Evolutionary conservation across 2,329 filamentous ascomycete genomes (phyloP), one percentile per base, ranked within the genome.

Genomic region (Lachnellula occidentalis): DNA sequence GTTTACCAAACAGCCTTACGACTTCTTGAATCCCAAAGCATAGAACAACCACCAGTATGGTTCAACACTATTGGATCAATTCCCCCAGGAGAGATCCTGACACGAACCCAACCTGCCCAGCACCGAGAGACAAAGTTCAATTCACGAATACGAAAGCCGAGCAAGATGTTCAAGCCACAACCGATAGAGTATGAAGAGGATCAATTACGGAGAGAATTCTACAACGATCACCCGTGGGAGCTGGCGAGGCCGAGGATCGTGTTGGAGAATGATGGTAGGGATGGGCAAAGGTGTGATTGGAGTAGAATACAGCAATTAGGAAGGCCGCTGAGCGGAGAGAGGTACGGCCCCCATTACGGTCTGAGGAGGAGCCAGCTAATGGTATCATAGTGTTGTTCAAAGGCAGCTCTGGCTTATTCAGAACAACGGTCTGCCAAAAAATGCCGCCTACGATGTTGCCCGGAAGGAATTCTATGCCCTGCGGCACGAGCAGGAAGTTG

Each of bases 161-260:
- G 83, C 72, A 83, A 85, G 63, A 75, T 96, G 64, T 97, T 92
- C 76, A 83, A 85, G 64, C 94, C 94, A 1, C 81, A 91, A 61
- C 74, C 77, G 55, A 85, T 99, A 60, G 75, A 74, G 51, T 96
- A 94, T 70, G 82, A 87, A 57, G 94, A 99, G 71, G 94, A 99
- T 72, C 73, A 75, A 57, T 77, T 99, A 66, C 86, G 94, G 60
- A 78, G 74, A 62, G 82, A 85, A 27, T 99, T 97, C 75, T 99
- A 89, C 76, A 83, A 80, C 67, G 92, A 99, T 71, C 94, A 99
- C 70, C 94, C 94, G 5, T 99, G 94, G 94, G 94, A 99, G 73
- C 76, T 99, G 67, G 94, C 94, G 17, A 81, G 92, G 59, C 94
- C 94, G 52, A 81, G 90, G 63, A 78, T 96, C 55, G 77, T 99